Conservation (phyloP, 371 early-diverging fungal species). For the Lichtheimia hyalospora region DNA sequence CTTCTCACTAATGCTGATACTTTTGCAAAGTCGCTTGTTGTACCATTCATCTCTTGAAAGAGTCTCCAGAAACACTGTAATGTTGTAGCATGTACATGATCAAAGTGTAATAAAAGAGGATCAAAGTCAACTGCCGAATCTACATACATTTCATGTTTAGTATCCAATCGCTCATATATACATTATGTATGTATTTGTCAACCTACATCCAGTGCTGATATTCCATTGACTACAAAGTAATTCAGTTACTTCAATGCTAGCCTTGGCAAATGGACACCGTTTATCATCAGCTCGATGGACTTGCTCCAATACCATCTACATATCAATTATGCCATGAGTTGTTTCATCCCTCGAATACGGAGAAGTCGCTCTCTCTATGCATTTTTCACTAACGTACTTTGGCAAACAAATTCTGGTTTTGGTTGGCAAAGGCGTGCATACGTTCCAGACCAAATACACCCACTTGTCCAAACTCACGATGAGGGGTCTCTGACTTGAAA, state of each 20-base stretch:
- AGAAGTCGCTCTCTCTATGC: no score
- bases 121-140: constrained; percentile 58
- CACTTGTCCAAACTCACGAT: constrained; percentile 62
- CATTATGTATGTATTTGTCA: background rate
- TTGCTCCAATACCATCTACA: constrained; percentile 62
- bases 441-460: constrained; percentile 68
- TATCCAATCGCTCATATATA: no score
- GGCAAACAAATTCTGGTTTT: constrained; percentile 45
- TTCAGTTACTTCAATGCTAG: constrained; percentile 68
- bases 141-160: background rate
- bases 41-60: constrained; percentile 70
- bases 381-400: constrained; percentile 27
- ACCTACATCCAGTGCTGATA: constrained; percentile 64
- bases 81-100: constrained; percentile 60
- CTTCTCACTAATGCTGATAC: constrained; percentile 57
- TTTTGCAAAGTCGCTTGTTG: constrained; percentile 58
- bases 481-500: constrained; percentile 57
- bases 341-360: no score
- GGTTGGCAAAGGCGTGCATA: constrained; percentile 57
- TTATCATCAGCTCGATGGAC: constrained; percentile 53
- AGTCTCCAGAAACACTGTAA: constrained; percentile 57
- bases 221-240: constrained; percentile 71
- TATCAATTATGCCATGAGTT: background rate
- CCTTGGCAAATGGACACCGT: constrained; percentile 67
- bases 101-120: constrained; percentile 63